Evolutionary conservation across 192 early-diverging fungal genomes (phyloP).

Genomic region (Entrophospora sp.): DNA sequence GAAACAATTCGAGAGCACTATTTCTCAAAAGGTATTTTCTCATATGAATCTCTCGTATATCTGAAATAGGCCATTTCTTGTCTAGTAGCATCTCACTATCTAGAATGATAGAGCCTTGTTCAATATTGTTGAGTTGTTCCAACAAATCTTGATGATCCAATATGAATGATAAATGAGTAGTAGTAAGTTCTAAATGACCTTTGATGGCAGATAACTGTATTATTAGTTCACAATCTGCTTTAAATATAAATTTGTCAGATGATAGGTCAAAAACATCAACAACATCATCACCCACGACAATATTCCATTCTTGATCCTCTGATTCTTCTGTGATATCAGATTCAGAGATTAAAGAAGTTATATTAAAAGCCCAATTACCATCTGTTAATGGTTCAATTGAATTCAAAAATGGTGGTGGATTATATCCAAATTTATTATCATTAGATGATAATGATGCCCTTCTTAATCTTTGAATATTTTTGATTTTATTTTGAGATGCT

Average conservation of each 20-base stretch:
- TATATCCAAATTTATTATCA: neutral
- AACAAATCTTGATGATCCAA: conserved; percentile 12
- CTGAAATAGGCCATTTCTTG: conserved; percentile 19
- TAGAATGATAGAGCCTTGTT: conserved; percentile 16
- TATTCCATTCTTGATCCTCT: conserved; percentile 23
- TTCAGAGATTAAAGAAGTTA: conserved; percentile 2
- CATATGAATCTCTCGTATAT: conserved; percentile 18
- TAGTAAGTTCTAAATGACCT: conserved; percentile 13
- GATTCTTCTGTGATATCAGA: neutral
- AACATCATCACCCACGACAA: conserved; percentile 3
- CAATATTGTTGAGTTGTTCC: conserved; percentile 19
- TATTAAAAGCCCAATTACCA: neutral
- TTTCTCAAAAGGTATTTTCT: conserved; percentile 13
- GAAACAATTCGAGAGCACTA: conserved; percentile 18
- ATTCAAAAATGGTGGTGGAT: neutral
- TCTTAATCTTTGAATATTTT: conserved; percentile 7
- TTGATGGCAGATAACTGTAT: conserved; percentile 12
- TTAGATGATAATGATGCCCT: neutral
- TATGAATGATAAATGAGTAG: conserved; percentile 7
- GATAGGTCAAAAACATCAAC: conserved; percentile 14
- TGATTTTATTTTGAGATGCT: too few species aligned
- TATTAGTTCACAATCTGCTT: conserved; percentile 16
- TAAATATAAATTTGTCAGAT: neutral
- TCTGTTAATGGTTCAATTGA: conserved; percentile 17
- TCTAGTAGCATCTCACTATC: conserved; percentile 17